These are phyloP conservation scores for Gnetum montanum DNA, from an alignment of 75 land plant species.

Conservation along the genomic window DNA sequence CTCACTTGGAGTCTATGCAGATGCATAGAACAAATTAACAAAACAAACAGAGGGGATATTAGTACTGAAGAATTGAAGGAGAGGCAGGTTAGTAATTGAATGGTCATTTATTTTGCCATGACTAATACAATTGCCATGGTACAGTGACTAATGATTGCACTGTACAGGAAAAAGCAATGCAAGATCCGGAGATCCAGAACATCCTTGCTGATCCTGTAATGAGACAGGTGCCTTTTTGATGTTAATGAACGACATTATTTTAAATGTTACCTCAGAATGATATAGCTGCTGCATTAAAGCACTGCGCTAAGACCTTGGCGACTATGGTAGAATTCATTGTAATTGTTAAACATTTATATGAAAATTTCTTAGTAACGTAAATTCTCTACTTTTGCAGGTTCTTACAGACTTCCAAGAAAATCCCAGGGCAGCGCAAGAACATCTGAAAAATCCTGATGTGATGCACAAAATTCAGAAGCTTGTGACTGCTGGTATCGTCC, in stretches of 20 bases:
- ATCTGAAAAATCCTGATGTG: slow-evolving; percentile 80
- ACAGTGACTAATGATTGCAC: not conserved
- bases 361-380: too few species aligned
- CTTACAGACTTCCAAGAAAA: slow-evolving; percentile 89
- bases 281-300: too few species aligned
- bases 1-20: slow-evolving; percentile 20
- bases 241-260: too few species aligned
- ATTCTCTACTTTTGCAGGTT: slow-evolving; percentile 30
- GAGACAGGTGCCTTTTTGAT: slow-evolving; percentile 92
- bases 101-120: not conserved
- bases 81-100: slow-evolving; percentile 56
- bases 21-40: slow-evolving; percentile 89
- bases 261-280: too few species aligned
- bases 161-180: slow-evolving; percentile 87
- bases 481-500: slow-evolving; percentile 86
- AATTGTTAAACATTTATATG: too few species aligned
- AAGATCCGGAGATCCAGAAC: slow-evolving; percentile 94
- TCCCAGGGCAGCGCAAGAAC: slow-evolving; percentile 86
- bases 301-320: too few species aligned
- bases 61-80: slow-evolving; percentile 93
- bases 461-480: slow-evolving; percentile 93
- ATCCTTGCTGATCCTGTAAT: slow-evolving; percentile 94
- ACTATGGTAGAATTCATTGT: not conserved
- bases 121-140: not conserved
- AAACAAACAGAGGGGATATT: slow-evolving; percentile 82